Percentiles rank a stretch among this genome's conserved stretches.
Conservation (phyloP, 352 stramenopile genomes). For the Phytophthora multivora region DNA sequence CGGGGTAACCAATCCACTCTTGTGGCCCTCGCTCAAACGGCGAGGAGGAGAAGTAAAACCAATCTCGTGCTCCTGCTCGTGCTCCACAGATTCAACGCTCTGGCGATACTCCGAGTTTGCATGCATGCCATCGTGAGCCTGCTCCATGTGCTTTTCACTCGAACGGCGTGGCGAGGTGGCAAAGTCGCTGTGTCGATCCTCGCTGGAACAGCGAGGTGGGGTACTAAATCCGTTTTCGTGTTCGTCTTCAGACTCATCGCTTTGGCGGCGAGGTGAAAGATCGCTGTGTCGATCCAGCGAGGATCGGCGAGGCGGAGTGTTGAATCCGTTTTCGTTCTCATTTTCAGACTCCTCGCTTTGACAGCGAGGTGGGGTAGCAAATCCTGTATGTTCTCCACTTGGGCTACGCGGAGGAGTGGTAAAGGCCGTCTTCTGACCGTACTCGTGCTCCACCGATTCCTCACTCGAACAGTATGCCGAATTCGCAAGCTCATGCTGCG, state of each 20-base stretch:
- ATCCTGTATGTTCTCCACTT: too few species aligned
- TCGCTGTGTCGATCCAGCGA: background rate
- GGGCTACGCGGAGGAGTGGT: too few species aligned
- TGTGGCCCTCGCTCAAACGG: background rate
- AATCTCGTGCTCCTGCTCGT: background rate
- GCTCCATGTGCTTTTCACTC: slow-evolving; percentile 13
- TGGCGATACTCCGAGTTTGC: background rate
- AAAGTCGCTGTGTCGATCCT: background rate
- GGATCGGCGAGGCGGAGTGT: background rate
- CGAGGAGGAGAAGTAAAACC: background rate
- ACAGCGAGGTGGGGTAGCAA: too few species aligned
- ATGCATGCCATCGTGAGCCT: background rate
- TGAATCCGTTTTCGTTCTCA: slow-evolving; percentile 4
- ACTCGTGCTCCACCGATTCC: background rate
- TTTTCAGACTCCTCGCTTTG: background rate
- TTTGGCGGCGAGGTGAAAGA: background rate
- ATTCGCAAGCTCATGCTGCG: background rate
- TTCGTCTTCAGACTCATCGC: background rate
- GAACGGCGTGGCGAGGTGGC: slow-evolving; percentile 2
- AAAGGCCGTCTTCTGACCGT: too few species aligned
- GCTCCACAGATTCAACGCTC: slow-evolving; percentile 2
- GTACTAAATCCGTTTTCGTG: slow-evolving; percentile 1
- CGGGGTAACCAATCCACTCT: background rate
- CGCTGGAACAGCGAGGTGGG: slow-evolving; percentile 1
- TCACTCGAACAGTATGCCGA: background rate